Evolutionary conservation across 2,329 filamentous ascomycete genomes (phyloP).

Genomic region (Teratosphaeria zuluensis): DNA sequence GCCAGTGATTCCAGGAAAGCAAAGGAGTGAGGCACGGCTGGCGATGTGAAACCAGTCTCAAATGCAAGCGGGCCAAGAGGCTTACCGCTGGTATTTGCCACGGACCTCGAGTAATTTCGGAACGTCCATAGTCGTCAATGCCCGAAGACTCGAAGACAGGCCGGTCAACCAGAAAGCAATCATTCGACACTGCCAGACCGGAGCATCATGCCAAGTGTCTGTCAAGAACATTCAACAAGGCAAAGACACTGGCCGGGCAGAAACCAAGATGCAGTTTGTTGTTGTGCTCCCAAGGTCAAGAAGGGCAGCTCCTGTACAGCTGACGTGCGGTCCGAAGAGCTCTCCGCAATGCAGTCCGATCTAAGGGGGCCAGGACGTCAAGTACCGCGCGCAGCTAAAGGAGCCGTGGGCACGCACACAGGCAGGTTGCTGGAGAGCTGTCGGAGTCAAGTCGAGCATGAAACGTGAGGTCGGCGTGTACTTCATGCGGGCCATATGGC

Average conservation of each 20-base stretch:
- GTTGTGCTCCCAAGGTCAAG: background rate
- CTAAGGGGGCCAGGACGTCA: too few relatives aligned
- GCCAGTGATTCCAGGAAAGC: background rate
- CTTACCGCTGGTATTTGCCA: background rate
- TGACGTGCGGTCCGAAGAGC: background rate
- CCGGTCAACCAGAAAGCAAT: too few relatives aligned
- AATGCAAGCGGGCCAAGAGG: background rate
- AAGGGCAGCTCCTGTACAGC: background rate
- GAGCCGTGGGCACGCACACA: too few relatives aligned
- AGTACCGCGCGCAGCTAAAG: too few relatives aligned
- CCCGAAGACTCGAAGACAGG: too few relatives aligned
- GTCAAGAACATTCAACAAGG: background rate
- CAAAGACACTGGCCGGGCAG: background rate
- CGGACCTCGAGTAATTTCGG: background rate
- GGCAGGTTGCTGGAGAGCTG: too few relatives aligned
- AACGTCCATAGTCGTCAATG: background rate
- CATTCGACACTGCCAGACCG: background rate
- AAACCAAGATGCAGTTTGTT: background rate
- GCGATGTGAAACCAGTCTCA: background rate
- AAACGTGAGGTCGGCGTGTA: background rate
- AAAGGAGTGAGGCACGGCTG: background rate
- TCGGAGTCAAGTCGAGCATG: background rate
- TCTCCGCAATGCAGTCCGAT: background rate
- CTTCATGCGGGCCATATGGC: background rate
- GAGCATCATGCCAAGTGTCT: background rate